A percentile compares a stretch with the other conserved stretches of the same genome.
phyloP scores from a whole-genome alignment of 208 protist genomes.

The Balamuthia mandrillaris region DNA sequence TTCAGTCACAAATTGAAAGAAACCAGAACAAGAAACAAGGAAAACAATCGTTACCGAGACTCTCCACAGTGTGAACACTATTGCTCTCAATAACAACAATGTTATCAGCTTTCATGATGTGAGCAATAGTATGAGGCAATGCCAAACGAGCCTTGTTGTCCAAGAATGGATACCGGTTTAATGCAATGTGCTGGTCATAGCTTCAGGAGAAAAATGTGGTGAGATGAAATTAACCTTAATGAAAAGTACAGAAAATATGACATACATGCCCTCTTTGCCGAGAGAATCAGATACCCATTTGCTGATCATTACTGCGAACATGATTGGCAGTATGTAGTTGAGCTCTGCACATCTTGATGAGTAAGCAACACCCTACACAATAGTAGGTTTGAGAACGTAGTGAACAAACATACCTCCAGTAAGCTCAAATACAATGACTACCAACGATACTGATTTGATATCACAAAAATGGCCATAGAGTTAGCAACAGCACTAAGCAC shows the following conservation, averaged over 20 bases:
- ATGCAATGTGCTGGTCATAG: not conserved
- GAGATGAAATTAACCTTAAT: not conserved
- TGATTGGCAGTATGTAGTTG: not conserved
- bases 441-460: slow-evolving; percentile 22
- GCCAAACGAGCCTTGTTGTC: not conserved
- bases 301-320: not conserved
- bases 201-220: not conserved
- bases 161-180: not conserved
- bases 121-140: not conserved
- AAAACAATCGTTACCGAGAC: no score
- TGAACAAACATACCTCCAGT: not conserved
- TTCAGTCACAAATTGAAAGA: not conserved
- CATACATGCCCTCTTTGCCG: slow-evolving; percentile 11
- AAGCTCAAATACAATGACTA: slow-evolving; percentile 30
- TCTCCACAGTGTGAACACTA: no score
- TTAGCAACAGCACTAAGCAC: not conserved
- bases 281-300: slow-evolving; percentile 10
- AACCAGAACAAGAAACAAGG: no score
- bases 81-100: no score
- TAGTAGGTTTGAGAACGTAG: not conserved
- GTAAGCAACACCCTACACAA: not conserved
- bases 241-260: not conserved
- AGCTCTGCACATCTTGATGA: not conserved
- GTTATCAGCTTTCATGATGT: not conserved
- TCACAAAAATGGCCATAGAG: not conserved